phyloP scores from a whole-genome alignment of 192 early-diverging fungal species.

The Coemansia sp. region DNA sequence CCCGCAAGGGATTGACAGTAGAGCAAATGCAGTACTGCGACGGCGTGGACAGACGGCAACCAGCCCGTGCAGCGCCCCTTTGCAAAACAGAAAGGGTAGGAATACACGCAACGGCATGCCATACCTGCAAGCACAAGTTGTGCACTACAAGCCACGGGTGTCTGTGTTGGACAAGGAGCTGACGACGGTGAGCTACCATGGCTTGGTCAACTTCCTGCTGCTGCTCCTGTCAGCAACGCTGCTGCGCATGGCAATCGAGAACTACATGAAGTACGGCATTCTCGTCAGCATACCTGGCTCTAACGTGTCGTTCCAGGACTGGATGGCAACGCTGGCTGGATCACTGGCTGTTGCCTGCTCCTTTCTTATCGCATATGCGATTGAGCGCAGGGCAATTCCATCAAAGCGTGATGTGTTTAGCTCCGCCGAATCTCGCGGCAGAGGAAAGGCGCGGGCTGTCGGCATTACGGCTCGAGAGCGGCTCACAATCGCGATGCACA shows the following conservation, averaged over 20 bases:
- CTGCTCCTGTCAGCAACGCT: constrained; percentile 80
- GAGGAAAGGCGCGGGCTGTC: constrained; percentile 21
- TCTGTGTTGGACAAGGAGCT: constrained; percentile 84
- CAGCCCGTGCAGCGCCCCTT: not conserved
- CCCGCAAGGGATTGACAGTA: not conserved
- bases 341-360: constrained; percentile 50
- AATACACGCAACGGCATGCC: constrained; percentile 19
- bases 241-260: constrained; percentile 84
- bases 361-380: constrained; percentile 60
- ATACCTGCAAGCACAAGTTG: constrained; percentile 56
- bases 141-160: constrained; percentile 65
- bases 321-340: constrained; percentile 59
- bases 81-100: not conserved
- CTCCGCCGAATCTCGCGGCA: not conserved
- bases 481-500: constrained; percentile 51
- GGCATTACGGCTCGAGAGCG: constrained; percentile 24
- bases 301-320: constrained; percentile 61
- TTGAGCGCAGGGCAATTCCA: constrained; percentile 61
- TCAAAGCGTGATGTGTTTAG: constrained; percentile 5
- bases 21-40: constrained; percentile 9
- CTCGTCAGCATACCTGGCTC: constrained; percentile 71
- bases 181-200: constrained; percentile 83
- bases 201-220: constrained; percentile 77
- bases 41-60: constrained; percentile 1
- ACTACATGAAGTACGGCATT: constrained; percentile 87